phyloP scores from a whole-genome alignment of 2,329 filamentous ascomycete species.

The Fusarium solani-melongenae region DNA sequence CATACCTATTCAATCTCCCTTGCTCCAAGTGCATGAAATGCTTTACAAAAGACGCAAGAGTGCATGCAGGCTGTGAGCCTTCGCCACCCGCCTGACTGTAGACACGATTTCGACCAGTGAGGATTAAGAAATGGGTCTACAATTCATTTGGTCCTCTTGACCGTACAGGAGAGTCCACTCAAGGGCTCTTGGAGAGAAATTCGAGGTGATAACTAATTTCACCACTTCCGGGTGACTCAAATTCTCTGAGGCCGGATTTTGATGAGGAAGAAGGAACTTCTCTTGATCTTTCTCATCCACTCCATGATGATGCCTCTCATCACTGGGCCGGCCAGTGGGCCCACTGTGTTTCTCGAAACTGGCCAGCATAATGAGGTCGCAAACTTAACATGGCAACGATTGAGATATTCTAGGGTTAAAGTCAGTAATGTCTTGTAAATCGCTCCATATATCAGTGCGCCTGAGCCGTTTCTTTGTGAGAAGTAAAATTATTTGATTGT shows the following conservation, averaged over 20 bases:
- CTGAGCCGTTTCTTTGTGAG: not conserved
- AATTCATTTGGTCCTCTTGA: not conserved
- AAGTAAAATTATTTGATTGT: not conserved
- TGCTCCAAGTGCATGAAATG: not conserved
- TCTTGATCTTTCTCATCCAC: not conserved
- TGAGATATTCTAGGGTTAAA: not conserved
- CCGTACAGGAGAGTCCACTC: not conserved
- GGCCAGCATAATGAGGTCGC: not conserved
- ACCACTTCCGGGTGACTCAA: not conserved
- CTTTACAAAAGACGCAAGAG: not conserved
- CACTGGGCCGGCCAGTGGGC: no score
- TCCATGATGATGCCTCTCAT: not conserved
- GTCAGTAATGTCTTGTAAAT: not conserved
- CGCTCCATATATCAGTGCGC: accelerated
- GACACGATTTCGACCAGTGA: not conserved
- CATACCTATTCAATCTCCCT: not conserved
- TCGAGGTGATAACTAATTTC: not conserved
- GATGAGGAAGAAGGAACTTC: not conserved
- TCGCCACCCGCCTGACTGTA: not conserved
- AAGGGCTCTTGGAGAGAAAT: not conserved
- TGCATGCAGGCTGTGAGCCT: not conserved
- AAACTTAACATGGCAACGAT: not conserved
- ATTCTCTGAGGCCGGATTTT: not conserved
- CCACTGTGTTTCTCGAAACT: not conserved
- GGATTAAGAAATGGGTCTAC: not conserved